Evolutionary conservation across 495 filamentous ascomycete species (phyloP).

Genomic region (Penicillium coprophilum): DNA sequence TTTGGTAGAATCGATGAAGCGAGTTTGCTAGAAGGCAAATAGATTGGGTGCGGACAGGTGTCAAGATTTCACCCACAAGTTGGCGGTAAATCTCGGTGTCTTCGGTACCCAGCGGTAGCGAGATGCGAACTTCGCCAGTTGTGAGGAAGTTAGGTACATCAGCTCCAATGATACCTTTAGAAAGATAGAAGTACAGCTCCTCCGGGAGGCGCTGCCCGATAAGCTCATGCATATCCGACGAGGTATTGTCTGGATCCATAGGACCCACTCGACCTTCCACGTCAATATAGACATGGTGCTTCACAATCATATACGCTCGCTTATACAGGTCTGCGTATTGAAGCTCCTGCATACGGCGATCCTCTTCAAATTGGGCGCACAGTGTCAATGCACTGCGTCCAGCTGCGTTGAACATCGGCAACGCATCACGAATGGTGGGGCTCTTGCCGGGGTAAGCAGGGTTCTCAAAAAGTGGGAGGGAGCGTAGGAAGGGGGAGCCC

Average conservation of each 20-base stretch:
- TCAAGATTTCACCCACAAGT: constrained; percentile 69
- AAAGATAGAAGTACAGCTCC: constrained; percentile 90
- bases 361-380: constrained; percentile 69
- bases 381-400: constrained; percentile 61
- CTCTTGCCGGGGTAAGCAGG: constrained; percentile 44
- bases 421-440: constrained; percentile 61
- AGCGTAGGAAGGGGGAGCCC: constrained; percentile 74
- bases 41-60: constrained; percentile 69
- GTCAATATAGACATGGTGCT: constrained; percentile 81
- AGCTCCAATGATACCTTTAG: constrained; percentile 74
- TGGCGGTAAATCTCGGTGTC: constrained; percentile 76
- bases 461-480: constrained; percentile 73
- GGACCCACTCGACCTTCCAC: constrained; percentile 71
- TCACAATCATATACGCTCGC: constrained; percentile 76
- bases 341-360: constrained; percentile 63
- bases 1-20: constrained; percentile 76
- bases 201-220: constrained; percentile 85
- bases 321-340: constrained; percentile 83
- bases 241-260: constrained; percentile 65
- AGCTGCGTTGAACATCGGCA: constrained; percentile 67
- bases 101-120: constrained; percentile 77
- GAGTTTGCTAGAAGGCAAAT: constrained; percentile 72
- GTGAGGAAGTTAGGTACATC: constrained; percentile 79
- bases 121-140: constrained; percentile 69
- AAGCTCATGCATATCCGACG: constrained; percentile 82